Base-by-base conservation (phyloP, 805 yeast genomes). In the Wickerhamomyces chaumierensis region DNA sequence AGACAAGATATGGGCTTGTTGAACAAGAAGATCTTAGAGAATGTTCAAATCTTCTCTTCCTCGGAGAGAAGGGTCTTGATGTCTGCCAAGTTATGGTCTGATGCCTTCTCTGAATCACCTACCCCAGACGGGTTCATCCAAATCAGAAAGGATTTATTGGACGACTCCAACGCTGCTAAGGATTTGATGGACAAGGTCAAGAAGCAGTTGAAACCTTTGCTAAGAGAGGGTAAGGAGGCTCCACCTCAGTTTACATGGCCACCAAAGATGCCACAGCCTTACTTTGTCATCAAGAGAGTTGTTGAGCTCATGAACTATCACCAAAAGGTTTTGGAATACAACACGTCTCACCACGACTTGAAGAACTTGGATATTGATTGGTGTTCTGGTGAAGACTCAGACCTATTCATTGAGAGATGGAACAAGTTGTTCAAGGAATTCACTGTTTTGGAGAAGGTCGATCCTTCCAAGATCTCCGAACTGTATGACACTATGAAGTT, bases 201-300 rank as follows among this genome's bases (percentile, higher is more conserved):
- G 61, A 92, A 92, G 75, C 86, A 88, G 66, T 69, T 92, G 54
- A 92, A 92, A 61, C 96, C 97, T 1, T 66, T 92, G 52, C 66
- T 92, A 38, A 75, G 99, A 61, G 92, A 88, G 59, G 98, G 98
- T 2, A 84, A 86, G 39, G 95, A 86, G 50, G 96, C 97, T 0
- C 97, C 98, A 15, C 83, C 94, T 1, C 96, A 92, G 55, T 92
- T 92, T 60, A 84, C 98, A 0, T 92, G 99, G 99, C 98, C 99
- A 1, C 84, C 92, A 16, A 86, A 86, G 56, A 87, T 92, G 84
- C 97, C 98, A 0, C 94, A 92, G 55, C 99, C 99, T 2, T 90
- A 86, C 54, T 75, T 79, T 36, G 98, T 92, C 14, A 84, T 94
- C 50, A 84, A 86, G 54, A 69, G 96, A 45, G 98, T 92, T 20